Percentiles rank a stretch among this genome's conserved stretches.
These are phyloP conservation scores for Hanseniaspora jakobsenii DNA, from an alignment of 805 yeast species.

Conservation along the genomic window DNA sequence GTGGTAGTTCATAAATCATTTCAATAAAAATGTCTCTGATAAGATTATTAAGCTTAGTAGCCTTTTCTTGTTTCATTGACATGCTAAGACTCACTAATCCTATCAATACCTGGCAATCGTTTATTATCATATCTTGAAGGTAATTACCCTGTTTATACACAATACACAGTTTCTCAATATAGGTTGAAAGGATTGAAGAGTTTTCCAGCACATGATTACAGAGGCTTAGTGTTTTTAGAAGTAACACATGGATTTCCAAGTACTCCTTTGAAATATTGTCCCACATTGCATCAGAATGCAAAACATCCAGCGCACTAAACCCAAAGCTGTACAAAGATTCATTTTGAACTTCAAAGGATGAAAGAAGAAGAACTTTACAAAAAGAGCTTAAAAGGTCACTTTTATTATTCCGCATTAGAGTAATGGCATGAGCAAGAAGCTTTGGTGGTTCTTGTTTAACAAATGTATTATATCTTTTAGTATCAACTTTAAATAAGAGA, in stretches of 20 bases:
- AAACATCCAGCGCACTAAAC: not conserved
- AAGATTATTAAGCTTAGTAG: not conserved
- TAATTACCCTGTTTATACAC: too few species aligned
- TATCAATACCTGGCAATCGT: not conserved
- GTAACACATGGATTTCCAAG: slow-evolving; percentile 6
- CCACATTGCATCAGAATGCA: not conserved
- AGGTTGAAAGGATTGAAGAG: too few species aligned
- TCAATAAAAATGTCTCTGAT: not conserved
- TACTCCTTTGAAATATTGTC: not conserved
- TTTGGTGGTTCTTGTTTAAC: not conserved
- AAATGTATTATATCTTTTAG: not conserved
- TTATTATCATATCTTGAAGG: not conserved
- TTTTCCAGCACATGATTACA: not conserved
- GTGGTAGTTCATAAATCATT: not conserved
- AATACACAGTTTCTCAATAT: too few species aligned
- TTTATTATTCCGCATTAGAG: not conserved
- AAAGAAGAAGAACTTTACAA: slow-evolving; percentile 4
- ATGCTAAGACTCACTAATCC: not conserved
- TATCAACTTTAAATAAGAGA: not conserved
- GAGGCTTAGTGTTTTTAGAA: not conserved
- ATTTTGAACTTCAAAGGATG: not conserved
- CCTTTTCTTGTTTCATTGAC: not conserved
- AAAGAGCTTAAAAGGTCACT: not conserved
- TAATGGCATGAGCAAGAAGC: not conserved
- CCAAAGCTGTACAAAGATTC: not conserved